phyloP scores from a whole-genome alignment of 164 flowering plant genomes.

The Santalum album region DNA sequence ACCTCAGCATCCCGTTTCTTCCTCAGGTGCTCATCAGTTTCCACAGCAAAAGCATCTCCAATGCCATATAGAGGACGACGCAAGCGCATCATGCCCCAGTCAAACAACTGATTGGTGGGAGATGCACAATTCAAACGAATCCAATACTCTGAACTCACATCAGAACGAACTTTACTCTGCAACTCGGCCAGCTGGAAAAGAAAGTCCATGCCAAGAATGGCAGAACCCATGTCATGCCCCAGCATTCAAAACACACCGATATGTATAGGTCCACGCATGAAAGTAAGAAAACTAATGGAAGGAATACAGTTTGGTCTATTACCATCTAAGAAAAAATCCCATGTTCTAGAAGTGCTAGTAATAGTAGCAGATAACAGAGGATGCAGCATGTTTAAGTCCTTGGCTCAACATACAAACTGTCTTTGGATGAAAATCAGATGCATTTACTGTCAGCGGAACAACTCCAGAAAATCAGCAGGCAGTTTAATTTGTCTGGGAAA shows the following conservation, averaged over 20 bases:
- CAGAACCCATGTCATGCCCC: conserved; percentile 23
- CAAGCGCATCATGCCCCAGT: conserved; percentile 87
- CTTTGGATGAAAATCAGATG: neutral
- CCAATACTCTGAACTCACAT: conserved; percentile 86
- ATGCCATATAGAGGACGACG: conserved; percentile 67
- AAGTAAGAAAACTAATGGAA: neutral
- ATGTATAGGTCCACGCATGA: neutral
- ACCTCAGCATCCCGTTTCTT: conserved; percentile 95
- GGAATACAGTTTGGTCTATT: neutral
- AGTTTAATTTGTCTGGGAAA: too few species aligned
- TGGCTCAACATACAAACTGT: neutral
- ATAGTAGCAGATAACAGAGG: neutral
- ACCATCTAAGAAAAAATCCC: neutral
- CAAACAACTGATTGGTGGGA: conserved; percentile 73
- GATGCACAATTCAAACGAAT: conserved; percentile 62
- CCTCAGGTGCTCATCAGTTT: conserved; percentile 72
- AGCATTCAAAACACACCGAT: neutral
- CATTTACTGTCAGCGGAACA: neutral
- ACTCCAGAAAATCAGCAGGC: neutral
- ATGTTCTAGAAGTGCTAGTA: neutral
- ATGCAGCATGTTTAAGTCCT: neutral
- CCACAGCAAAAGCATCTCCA: conserved; percentile 72
- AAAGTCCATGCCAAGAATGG: conserved; percentile 26
- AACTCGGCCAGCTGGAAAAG: conserved; percentile 70
- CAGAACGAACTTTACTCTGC: conserved; percentile 77